Evolutionary conservation across 805 yeast species (phyloP), one percentile per base, ranked within the genome.

Genomic region (Nakazawaea siamensis): DNA sequence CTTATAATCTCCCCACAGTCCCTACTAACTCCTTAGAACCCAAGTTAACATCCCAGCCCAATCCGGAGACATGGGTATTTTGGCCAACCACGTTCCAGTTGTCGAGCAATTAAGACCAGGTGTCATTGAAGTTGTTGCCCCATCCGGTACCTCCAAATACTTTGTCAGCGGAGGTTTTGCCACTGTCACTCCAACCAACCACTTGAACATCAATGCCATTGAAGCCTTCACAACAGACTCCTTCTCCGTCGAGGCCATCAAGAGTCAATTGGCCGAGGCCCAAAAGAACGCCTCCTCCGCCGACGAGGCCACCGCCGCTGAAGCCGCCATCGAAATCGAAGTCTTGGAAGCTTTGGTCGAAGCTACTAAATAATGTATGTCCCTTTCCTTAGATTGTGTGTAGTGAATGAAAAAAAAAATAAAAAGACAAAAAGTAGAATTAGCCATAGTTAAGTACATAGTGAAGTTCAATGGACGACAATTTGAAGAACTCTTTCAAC

Each of bases 31-130:
- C 27, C 27, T 37, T 36, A 62, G 70, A 44, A 52, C 66, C 55
- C 86, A 92, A 72, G 97, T 92, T 50, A 92, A 92, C 69, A 71
- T 92, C 49, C 98, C 98, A 55, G 94, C 95, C 45, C 72, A 80
- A 54, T 79, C 92, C 48, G 98, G 98, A 61, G 94, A 84, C 58
- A 76, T 90, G 64, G 98, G 98, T 84, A 76, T 92, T 47, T 70
- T 92, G 57, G 96, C 97, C 51, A 81, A 85, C 70, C 98, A 92
- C 77, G 95, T 92, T 55, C 97, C 98, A 53, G 76, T 83, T 52
- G 86, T 90, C 46, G 97, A 92, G 69, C 95, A 92, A 73, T 78
- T 92, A 60, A 75, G 79, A 56, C 95, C 98, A 51, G 98, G 98
- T 63, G 73, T 92, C 43, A 81, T 92, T 52, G 96, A 88, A 64